Evolutionary conservation across 768 basidiomycete species (phyloP).

Genomic region (Suillus fuscotomentosus): DNA sequence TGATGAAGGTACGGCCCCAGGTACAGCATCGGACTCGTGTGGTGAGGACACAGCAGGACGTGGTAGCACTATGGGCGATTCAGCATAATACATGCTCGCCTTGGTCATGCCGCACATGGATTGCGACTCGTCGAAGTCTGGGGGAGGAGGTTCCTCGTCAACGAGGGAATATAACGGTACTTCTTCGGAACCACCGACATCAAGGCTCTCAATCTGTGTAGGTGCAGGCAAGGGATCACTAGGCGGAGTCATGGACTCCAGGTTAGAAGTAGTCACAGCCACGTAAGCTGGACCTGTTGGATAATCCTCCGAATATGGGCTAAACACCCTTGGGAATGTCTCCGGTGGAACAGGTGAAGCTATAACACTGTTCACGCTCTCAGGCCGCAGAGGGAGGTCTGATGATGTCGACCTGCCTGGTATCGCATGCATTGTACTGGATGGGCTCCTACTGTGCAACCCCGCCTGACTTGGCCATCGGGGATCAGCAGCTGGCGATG

Average conservation of each 20-base stretch:
- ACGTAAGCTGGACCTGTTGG: too few relatives aligned
- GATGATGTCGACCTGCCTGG: neutral
- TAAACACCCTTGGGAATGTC: neutral
- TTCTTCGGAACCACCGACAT: slow-evolving; percentile 15
- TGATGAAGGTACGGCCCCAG: neutral
- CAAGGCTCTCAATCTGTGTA: neutral
- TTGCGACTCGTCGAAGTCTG: slow-evolving; percentile 20
- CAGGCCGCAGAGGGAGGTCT: neutral
- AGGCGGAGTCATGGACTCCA: neutral
- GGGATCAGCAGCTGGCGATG: neutral
- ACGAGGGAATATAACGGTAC: slow-evolving; percentile 22
- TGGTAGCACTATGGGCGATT: neutral
- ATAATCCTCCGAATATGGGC: neutral
- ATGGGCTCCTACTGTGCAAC: neutral
- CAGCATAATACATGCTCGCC: neutral
- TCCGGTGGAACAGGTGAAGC: neutral
- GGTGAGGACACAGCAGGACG: neutral
- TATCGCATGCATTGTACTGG: too few relatives aligned
- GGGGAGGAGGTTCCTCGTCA: slow-evolving; percentile 23
- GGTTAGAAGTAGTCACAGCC: neutral
- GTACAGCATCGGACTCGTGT: neutral
- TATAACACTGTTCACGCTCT: neutral
- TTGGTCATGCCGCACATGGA: neutral
- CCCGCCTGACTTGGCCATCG: neutral
- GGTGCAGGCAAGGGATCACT: neutral